Conservation (phyloP, 352 stramenopile species). For the Globisporangium megalacanthum region DNA sequence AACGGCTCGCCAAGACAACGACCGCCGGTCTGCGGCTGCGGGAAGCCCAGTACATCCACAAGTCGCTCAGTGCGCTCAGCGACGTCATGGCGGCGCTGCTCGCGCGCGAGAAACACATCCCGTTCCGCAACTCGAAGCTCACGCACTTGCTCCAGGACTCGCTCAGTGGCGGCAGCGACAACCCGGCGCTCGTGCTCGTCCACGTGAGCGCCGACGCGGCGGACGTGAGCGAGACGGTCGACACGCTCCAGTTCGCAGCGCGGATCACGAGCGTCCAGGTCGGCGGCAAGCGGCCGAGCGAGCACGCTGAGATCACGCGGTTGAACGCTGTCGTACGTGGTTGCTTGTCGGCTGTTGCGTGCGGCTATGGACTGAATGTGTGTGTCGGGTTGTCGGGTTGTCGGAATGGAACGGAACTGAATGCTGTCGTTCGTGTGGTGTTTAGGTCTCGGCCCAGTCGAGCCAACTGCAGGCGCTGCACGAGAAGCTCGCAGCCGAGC, state of each 20-base stretch:
- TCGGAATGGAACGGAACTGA: conserved; percentile 2
- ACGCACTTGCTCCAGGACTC: conserved; percentile 81
- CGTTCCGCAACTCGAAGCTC: conserved; percentile 83
- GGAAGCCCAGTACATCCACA: conserved; percentile 80
- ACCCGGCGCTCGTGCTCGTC: conserved; percentile 50
- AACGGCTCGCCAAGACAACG: conserved; percentile 54
- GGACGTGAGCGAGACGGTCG: conserved; percentile 67
- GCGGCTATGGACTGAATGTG: neutral
- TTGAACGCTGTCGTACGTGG: conserved; percentile 54
- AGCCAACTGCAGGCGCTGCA: conserved; percentile 58
- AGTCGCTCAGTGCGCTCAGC: conserved; percentile 66
- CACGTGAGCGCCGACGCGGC: conserved; percentile 46
- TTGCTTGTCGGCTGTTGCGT: neutral
- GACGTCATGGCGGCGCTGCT: conserved; percentile 66
- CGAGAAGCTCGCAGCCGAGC: conserved; percentile 56
- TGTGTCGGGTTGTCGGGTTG: neutral
- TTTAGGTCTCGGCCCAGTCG: conserved; percentile 56
- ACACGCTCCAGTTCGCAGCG: conserved; percentile 74
- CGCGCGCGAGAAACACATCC: conserved; percentile 78
- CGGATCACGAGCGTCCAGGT: conserved; percentile 43
- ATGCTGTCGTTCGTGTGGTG: neutral
- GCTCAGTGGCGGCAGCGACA: conserved; percentile 26
- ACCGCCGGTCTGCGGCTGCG: conserved; percentile 29
- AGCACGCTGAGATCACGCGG: conserved; percentile 55
- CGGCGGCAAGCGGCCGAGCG: conserved; percentile 30